Evolutionary conservation across 2,329 filamentous ascomycete species (phyloP).

Genomic region (Didymella pinodella): DNA sequence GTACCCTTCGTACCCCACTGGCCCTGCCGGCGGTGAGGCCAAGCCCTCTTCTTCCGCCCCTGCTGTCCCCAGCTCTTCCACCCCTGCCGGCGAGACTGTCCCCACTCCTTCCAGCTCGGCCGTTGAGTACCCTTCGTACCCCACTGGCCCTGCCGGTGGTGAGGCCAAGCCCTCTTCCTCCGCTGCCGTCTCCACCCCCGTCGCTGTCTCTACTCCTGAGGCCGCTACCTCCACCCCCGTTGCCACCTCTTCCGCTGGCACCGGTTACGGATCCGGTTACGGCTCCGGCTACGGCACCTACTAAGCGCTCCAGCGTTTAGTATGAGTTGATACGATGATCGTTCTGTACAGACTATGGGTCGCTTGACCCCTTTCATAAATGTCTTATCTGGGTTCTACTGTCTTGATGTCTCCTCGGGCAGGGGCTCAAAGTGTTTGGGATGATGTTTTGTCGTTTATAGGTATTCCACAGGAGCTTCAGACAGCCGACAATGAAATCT

Average conservation of each 20-base stretch:
- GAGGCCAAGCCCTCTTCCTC: slow-evolving; percentile 14
- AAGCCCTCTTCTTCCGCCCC: slow-evolving; percentile 16
- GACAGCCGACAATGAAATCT: slow-evolving; percentile 22
- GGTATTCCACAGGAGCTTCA: slow-evolving; percentile 20
- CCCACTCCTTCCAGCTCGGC: slow-evolving; percentile 22
- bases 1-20: slow-evolving; percentile 26
- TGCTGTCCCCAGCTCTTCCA: slow-evolving; percentile 24
- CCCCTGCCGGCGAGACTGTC: slow-evolving; percentile 18
- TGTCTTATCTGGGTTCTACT: slow-evolving; percentile 33
- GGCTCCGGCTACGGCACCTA: slow-evolving; percentile 30
- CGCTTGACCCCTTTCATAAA: slow-evolving; percentile 39
- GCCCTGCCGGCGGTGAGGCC: slow-evolving; percentile 4
- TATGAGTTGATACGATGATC: slow-evolving; percentile 29
- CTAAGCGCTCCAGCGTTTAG: slow-evolving; percentile 30
- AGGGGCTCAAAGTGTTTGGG: slow-evolving; percentile 27
- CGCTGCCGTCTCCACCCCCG: slow-evolving; percentile 14
- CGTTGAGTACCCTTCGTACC: slow-evolving; percentile 24
- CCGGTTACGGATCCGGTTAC: slow-evolving; percentile 24
- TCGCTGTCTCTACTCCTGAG: slow-evolving; percentile 17
- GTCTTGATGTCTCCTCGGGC: slow-evolving; percentile 33
- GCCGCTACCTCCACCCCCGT: slow-evolving; percentile 24
- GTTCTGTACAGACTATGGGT: slow-evolving; percentile 30
- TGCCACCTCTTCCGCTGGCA: slow-evolving; percentile 24
- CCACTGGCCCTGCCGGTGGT: slow-evolving; percentile 15
- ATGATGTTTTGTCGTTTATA: slow-evolving; percentile 30